Percentiles rank a stretch among this genome's conserved stretches.
Conservation (phyloP, 2,329 filamentous ascomycete genomes). For the Trichocomaceae sp. region DNA sequence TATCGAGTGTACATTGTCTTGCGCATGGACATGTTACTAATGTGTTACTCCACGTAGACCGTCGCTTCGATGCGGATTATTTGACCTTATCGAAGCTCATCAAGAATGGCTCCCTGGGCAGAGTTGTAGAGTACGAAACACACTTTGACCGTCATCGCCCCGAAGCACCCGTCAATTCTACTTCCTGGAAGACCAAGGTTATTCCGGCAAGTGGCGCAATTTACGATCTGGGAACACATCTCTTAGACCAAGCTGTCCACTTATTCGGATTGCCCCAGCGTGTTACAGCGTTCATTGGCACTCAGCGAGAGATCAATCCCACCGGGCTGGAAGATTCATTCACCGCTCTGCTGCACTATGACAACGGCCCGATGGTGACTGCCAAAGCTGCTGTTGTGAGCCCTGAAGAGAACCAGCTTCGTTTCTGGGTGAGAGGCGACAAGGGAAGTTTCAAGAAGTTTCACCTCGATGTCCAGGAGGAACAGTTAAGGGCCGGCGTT, state of each 20-base stretch:
- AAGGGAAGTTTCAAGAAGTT: constrained; percentile 69
- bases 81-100: constrained; percentile 61
- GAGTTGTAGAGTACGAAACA: constrained; percentile 70
- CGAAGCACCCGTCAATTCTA: constrained; percentile 41
- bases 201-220: constrained; percentile 62
- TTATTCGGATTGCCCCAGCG: constrained; percentile 62
- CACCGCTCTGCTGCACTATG: constrained; percentile 62
- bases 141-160: constrained; percentile 72
- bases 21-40: not conserved
- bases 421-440: constrained; percentile 71
- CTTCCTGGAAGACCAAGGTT: constrained; percentile 61
- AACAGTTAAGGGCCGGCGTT: constrained; percentile 60
- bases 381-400: constrained; percentile 64
- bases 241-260: constrained; percentile 67
- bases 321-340: constrained; percentile 44
- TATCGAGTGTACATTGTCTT: not conserved
- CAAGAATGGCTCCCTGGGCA: constrained; percentile 54
- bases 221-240: constrained; percentile 69
- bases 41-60: constrained; percentile 37
- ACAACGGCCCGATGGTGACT: constrained; percentile 56
- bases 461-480: constrained; percentile 67
- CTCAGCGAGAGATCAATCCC: constrained; percentile 55
- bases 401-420: constrained; percentile 60
- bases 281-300: constrained; percentile 63
- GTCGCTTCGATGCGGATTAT: constrained; percentile 73